Percentiles rank a stretch among this genome's conserved stretches.
phyloP scores from a whole-genome alignment of 2,329 filamentous ascomycete species.

The Colletotrichum tabaci region DNA sequence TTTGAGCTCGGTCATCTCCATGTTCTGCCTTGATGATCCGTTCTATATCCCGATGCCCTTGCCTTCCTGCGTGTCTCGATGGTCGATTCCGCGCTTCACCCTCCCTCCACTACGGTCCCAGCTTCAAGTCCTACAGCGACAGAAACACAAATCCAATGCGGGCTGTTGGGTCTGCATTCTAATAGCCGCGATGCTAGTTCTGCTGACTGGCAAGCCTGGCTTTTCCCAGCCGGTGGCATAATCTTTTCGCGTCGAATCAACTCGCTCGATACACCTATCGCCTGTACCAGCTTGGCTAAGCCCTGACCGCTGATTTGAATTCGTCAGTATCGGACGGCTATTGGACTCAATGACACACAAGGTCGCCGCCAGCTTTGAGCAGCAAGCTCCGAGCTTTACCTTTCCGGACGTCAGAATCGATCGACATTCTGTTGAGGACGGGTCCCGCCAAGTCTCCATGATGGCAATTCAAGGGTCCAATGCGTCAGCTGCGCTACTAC shows the following conservation, averaged over 20 bases:
- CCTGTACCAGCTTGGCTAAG: conserved; percentile 1
- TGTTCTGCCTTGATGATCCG: conserved; percentile 10
- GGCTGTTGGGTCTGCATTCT: conserved; percentile 14
- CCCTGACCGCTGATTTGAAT: conserved; percentile 21
- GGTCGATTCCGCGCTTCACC: conserved; percentile 14
- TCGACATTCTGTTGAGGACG: conserved; percentile 21
- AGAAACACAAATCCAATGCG: conserved; percentile 7
- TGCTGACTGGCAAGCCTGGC: conserved; percentile 24
- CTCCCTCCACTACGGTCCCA: conserved; percentile 9
- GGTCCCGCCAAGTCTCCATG: conserved; percentile 3
- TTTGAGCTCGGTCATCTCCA: conserved; percentile 16
- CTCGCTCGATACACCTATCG: conserved; percentile 9
- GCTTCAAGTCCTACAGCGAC: conserved; percentile 28
- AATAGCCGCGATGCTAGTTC: conserved; percentile 24
- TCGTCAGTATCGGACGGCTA: conserved; percentile 22
- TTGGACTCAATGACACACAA: not conserved
- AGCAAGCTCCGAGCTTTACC: conserved; percentile 18
- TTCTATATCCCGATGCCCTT: conserved; percentile 16
- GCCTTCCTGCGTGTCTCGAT: not conserved
- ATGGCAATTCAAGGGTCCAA: conserved; percentile 13
- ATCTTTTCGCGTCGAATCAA: conserved; percentile 14
- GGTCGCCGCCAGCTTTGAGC: conserved; percentile 10
- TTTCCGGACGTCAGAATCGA: conserved; percentile 17
- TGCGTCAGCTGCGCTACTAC: conserved; percentile 7
- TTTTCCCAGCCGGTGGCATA: conserved; percentile 5